Evolutionary conservation across 495 filamentous ascomycete genomes (phyloP).

Genomic region (Pseudoneurospora amorphoporcata): DNA sequence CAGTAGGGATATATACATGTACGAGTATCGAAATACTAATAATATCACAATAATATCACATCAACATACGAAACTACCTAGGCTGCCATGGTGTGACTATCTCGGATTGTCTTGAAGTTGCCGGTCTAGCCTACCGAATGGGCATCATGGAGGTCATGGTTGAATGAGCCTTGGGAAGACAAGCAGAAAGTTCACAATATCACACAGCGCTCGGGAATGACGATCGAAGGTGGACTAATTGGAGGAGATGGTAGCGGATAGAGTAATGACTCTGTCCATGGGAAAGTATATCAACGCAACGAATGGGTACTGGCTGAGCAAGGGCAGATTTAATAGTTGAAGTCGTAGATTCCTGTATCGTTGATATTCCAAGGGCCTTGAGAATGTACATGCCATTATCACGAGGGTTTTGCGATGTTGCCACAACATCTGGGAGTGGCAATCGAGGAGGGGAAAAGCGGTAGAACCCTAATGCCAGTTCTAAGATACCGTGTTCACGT

Average conservation of each 20-base stretch:
- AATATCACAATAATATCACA: background rate
- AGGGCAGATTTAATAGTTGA: background rate
- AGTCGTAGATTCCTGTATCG: background rate
- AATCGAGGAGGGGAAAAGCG: background rate
- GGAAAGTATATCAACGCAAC: background rate
- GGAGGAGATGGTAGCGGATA: background rate
- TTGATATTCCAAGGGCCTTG: background rate
- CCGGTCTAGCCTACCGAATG: background rate
- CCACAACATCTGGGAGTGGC: background rate
- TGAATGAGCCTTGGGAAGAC: background rate
- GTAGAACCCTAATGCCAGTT: background rate
- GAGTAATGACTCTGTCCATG: background rate
- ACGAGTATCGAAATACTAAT: background rate
- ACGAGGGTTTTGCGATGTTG: background rate
- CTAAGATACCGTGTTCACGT: background rate
- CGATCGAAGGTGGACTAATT: background rate
- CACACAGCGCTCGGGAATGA: background rate
- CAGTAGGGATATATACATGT: background rate
- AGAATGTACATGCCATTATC: background rate
- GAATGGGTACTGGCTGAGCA: background rate
- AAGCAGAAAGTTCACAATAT: background rate
- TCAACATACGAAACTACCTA: background rate
- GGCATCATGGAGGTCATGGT: background rate
- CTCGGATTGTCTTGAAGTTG: background rate
- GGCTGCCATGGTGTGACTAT: background rate